Evolutionary conservation across 371 early-diverging fungal species (phyloP).

Genomic region (Smittium culicis): DNA sequence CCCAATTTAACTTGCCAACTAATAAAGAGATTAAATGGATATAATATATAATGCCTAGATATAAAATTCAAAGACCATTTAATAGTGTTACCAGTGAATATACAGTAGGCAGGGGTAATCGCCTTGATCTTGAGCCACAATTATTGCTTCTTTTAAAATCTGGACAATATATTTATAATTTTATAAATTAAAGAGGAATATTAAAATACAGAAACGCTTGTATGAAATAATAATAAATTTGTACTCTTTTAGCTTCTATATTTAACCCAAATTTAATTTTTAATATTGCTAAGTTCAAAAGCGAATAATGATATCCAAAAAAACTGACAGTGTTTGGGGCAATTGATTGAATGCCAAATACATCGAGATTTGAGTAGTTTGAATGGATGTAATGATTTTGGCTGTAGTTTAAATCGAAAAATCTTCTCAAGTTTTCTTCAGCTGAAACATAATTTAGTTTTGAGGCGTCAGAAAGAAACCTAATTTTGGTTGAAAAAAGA

Average conservation of each 20-base stretch:
- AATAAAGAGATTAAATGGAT: too few relatives aligned
- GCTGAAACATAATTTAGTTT: background rate
- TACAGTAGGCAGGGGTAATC: background rate
- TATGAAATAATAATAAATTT: too few relatives aligned
- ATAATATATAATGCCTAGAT: too few relatives aligned
- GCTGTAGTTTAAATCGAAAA: background rate
- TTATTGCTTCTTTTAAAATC: background rate
- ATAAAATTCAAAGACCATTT: too few relatives aligned
- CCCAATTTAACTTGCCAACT: too few relatives aligned
- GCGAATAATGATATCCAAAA: background rate
- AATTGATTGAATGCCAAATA: background rate
- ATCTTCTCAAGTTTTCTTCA: background rate
- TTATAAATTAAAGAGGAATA: too few relatives aligned
- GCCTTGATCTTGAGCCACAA: background rate
- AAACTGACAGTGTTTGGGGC: background rate
- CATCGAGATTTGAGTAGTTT: background rate
- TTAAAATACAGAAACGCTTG: too few relatives aligned
- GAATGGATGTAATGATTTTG: background rate
- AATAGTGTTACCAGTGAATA: background rate
- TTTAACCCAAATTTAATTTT: background rate
- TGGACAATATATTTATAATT: too few relatives aligned
- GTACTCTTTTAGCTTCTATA: background rate
- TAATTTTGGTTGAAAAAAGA: background rate
- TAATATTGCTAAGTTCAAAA: background rate
- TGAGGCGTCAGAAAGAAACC: background rate